phyloP scores from a whole-genome alignment of 306 rosid species.

The Rosa persica region DNA sequence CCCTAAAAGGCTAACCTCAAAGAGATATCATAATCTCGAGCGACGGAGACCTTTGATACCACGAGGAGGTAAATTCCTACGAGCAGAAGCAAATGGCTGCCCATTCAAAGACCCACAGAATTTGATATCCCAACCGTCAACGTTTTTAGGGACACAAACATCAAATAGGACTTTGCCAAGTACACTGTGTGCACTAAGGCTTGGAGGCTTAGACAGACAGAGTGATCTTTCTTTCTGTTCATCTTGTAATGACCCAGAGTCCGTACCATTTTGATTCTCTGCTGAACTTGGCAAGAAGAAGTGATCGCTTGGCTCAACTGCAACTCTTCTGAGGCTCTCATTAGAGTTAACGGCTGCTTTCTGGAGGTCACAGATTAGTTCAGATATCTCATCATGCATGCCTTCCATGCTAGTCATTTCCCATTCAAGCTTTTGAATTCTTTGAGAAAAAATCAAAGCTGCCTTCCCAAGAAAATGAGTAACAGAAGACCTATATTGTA shows the following conservation, averaged over 20 bases:
- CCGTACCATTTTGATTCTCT: slow-evolving; percentile 34
- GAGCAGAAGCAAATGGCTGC: slow-evolving; percentile 61
- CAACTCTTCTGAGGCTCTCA: slow-evolving; percentile 68
- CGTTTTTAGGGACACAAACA: slow-evolving; percentile 69
- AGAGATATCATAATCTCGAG: slow-evolving; percentile 54
- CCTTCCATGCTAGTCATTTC: slow-evolving; percentile 45
- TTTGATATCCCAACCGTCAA: slow-evolving; percentile 76
- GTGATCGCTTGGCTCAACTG: slow-evolving; percentile 58
- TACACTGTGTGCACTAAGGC: slow-evolving; percentile 62
- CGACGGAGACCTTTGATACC: slow-evolving; percentile 63
- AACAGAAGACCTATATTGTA: slow-evolving; percentile 60
- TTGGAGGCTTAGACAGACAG: slow-evolving; percentile 44
- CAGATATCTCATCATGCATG: slow-evolving; percentile 55
- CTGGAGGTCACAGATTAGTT: slow-evolving; percentile 65
- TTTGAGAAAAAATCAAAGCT: slow-evolving; percentile 45
- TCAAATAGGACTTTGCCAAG: slow-evolving; percentile 68
- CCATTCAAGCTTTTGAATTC: slow-evolving; percentile 38
- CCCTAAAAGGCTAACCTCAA: slow-evolving; percentile 17
- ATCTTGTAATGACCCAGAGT: slow-evolving; percentile 33
- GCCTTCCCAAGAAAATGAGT: slow-evolving; percentile 59
- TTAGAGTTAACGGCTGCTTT: slow-evolving; percentile 65
- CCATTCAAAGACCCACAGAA: slow-evolving; percentile 59
- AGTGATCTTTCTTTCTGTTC: slow-evolving; percentile 53
- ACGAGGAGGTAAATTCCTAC: slow-evolving; percentile 46
- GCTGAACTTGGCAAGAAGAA: slow-evolving; percentile 67